These are phyloP conservation scores for Rhodotorula graminis DNA, from an alignment of 768 basidiomycete species.

Conservation along the genomic window DNA sequence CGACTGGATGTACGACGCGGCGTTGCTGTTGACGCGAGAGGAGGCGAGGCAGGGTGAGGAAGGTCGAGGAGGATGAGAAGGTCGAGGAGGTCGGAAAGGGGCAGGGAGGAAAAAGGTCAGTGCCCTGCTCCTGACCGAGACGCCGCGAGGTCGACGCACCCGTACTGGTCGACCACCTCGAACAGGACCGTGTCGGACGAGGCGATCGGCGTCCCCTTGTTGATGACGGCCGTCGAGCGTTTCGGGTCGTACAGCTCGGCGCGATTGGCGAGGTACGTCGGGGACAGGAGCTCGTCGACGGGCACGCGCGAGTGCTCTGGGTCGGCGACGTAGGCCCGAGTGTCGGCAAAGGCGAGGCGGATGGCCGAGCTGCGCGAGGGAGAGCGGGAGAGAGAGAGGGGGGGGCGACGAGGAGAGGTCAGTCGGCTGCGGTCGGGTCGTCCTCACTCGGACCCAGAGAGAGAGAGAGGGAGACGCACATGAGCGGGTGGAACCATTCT, in stretches of 20 bases:
- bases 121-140: no score
- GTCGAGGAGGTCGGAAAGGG: no score
- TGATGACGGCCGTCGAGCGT: conserved; percentile 61
- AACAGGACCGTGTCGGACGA: conserved; percentile 95
- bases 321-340: conserved; percentile 85
- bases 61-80: no score
- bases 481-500: conserved; percentile 76
- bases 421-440: no score
- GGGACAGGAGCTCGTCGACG: conserved; percentile 74
- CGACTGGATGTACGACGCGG: conserved; percentile 43
- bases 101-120: no score
- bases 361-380: conserved; percentile 29
- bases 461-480: conserved; percentile 11
- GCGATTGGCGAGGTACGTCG: conserved; percentile 74
- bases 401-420: background rate
- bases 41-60: no score
- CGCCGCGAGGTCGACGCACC: no score
- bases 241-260: conserved; percentile 71
- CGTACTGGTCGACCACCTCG: conserved; percentile 57
- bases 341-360: conserved; percentile 56
- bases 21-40: conserved; percentile 44
- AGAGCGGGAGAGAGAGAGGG: background rate
- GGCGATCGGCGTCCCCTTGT: conserved; percentile 70
- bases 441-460: background rate
- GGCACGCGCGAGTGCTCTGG: conserved; percentile 74